A percentile compares a stretch with the other conserved stretches of the same genome.
Evolutionary conservation across 169 alveolate species (phyloP).

Genomic region (Eimeria sp.): DNA sequence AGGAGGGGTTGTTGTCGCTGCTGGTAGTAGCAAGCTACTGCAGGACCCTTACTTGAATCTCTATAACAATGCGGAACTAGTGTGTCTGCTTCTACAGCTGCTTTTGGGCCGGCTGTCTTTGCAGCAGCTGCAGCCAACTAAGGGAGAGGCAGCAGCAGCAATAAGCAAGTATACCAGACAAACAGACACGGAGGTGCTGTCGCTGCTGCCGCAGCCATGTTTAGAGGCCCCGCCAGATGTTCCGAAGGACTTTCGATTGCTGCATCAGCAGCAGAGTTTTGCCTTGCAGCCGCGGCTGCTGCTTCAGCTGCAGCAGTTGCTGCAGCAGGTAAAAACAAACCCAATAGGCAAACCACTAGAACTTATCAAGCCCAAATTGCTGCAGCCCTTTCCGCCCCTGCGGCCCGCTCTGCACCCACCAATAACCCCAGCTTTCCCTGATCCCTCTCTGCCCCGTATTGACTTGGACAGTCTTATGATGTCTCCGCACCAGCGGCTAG

Average conservation of each 20-base stretch:
- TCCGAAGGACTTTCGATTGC: conserved; percentile 28
- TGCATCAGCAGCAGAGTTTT: conserved; percentile 50
- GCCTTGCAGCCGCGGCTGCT: conserved; percentile 37
- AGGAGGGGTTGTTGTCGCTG: conserved; percentile 57
- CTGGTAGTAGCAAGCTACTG: conserved; percentile 44
- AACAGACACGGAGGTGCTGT: conserved; percentile 28
- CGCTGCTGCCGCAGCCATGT: conserved; percentile 50
- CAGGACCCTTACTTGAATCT: conserved; percentile 39
- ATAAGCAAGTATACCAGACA: conserved; percentile 38
- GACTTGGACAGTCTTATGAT: conserved; percentile 29
- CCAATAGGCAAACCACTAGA: conserved; percentile 42
- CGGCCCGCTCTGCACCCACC: conserved; percentile 56
- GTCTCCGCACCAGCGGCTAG: conserved; percentile 31
- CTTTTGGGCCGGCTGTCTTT: conserved; percentile 16
- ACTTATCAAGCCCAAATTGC: conserved; percentile 23
- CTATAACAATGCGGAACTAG: conserved; percentile 17
- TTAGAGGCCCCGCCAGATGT: conserved; percentile 44
- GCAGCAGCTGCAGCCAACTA: conserved; percentile 49
- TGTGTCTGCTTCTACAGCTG: conserved; percentile 21
- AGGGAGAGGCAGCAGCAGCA: conserved; percentile 46
- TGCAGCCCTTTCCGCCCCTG: conserved; percentile 52
- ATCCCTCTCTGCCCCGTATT: conserved; percentile 3
- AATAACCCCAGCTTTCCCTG: neutral
- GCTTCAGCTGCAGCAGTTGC: conserved; percentile 31
- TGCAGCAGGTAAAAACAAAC: conserved; percentile 30